Conservation (phyloP, 176 grass and related monocot species). For the Chloris gayana region DNA sequence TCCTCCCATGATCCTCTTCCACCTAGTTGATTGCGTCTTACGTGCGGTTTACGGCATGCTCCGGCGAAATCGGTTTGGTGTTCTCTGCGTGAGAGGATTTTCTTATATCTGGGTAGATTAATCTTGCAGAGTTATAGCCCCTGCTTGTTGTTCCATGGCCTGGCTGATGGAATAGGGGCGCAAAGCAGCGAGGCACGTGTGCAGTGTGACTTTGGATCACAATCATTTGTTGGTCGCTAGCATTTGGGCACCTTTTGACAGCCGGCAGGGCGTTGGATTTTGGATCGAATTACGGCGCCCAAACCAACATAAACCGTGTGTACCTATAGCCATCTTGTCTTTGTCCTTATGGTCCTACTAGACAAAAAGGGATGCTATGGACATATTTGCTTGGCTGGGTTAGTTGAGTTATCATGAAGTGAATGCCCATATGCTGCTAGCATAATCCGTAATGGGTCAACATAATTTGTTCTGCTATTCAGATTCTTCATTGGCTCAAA, state of each 20-base stretch:
- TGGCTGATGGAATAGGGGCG: neutral
- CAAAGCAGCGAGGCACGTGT: neutral
- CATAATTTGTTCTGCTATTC: neutral
- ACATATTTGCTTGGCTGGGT: neutral
- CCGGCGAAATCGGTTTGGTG: neutral
- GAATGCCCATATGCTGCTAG: neutral
- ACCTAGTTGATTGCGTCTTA: neutral
- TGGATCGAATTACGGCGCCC: neutral
- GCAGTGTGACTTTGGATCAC: neutral
- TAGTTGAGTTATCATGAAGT: neutral
- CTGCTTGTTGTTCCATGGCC: neutral
- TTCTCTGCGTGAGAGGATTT: neutral
- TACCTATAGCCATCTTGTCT: neutral
- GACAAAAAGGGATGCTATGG: neutral
- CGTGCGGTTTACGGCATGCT: neutral
- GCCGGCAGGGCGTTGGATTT: neutral
- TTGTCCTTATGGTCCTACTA: neutral
- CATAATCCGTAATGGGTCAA: neutral
- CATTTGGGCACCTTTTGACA: neutral
- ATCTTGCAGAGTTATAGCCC: neutral
- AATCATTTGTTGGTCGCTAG: neutral
- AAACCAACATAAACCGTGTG: neutral
- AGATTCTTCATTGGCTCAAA: neutral
- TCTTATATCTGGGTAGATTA: neutral
- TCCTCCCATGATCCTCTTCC: neutral